Percentiles rank a stretch among this genome's conserved stretches.
These are phyloP conservation scores for Exophiala oligosperma DNA, from an alignment of 2,329 filamentous ascomycete genomes.

Conservation along the genomic window DNA sequence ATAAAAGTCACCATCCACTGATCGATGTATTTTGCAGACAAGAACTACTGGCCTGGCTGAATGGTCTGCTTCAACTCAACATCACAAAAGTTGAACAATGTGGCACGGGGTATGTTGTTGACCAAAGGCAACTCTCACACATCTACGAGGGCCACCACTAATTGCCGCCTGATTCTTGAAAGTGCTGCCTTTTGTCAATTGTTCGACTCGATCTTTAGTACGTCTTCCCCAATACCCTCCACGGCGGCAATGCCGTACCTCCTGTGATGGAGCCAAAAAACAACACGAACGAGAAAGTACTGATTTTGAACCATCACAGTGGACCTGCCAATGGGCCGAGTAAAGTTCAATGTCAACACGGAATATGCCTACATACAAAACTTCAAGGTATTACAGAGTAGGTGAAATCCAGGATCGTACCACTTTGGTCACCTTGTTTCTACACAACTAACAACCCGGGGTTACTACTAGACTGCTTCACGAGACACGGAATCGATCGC, in stretches of 20 bases:
- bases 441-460: background rate
- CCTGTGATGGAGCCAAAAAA: background rate
- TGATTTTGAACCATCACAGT: conserved; percentile 41
- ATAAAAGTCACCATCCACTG: conserved; percentile 13
- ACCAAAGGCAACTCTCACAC: conserved; percentile 24
- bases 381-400: conserved; percentile 97
- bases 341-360: conserved; percentile 97
- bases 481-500: conserved; percentile 84
- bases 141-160: conserved; percentile 7
- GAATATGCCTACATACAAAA: conserved; percentile 98
- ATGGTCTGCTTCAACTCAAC: conserved; percentile 96
- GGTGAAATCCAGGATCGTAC: conserved; percentile 36
- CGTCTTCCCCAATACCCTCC: conserved; percentile 32
- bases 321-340: conserved; percentile 90
- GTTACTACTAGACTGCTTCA: conserved; percentile 64
- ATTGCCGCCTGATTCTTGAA: background rate
- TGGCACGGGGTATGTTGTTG: conserved; percentile 77
- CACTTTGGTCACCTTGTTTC: background rate
- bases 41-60: conserved; percentile 94
- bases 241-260: background rate
- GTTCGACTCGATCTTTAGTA: conserved; percentile 94
- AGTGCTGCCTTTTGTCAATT: conserved; percentile 84
- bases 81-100: conserved; percentile 99
- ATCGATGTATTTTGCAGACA: conserved; percentile 60
- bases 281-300: background rate